Conservation (phyloP, 2,329 filamentous ascomycete species). For the Ceratocystis smalleyi region DNA sequence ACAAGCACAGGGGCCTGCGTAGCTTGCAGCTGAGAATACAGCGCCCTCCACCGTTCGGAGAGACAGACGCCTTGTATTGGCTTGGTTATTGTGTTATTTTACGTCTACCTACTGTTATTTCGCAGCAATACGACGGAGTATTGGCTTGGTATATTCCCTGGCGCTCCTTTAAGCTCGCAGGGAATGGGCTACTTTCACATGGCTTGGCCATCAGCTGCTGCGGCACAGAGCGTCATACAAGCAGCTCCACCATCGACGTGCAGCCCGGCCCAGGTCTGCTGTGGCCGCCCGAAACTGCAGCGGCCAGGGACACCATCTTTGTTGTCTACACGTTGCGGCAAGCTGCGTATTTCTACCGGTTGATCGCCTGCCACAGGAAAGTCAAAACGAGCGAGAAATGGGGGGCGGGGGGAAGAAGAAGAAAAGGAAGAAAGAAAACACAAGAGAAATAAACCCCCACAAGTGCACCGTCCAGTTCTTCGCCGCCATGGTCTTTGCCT, state of each 20-base stretch:
- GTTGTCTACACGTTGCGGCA: background rate
- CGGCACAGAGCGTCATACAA: background rate
- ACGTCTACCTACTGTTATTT: too few species aligned
- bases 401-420: too few species aligned
- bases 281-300: background rate
- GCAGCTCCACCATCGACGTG: background rate
- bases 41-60: background rate
- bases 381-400: background rate
- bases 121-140: too few species aligned
- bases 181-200: background rate
- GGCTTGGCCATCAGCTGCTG: background rate
- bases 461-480: background rate
- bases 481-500: background rate
- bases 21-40: background rate
- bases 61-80: too few species aligned
- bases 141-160: too few species aligned
- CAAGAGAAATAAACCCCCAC: background rate
- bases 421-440: background rate
- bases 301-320: background rate
- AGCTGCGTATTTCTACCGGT: background rate
- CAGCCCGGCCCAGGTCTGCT: background rate
- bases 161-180: too few species aligned
- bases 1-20: background rate
- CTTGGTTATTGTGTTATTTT: too few species aligned
- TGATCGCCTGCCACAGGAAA: background rate